A percentile compares a stretch with the other conserved stretches of the same genome.
Evolutionary conservation across 768 basidiomycete species (phyloP).

Genomic region (Mrakia frigida): DNA sequence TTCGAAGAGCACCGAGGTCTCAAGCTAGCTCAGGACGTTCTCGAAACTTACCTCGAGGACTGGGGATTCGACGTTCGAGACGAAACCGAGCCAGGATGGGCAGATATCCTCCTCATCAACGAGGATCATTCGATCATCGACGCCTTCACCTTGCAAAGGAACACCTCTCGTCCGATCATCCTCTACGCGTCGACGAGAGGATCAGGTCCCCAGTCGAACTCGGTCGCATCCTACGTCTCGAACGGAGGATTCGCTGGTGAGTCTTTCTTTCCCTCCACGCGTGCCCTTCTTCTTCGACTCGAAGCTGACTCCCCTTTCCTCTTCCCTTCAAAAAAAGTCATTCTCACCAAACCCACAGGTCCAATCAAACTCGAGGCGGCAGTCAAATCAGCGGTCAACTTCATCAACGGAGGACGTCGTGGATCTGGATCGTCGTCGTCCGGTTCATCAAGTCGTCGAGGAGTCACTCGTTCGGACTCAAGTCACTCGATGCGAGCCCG

Average conservation of each 20-base stretch:
- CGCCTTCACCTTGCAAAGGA: slow-evolving; percentile 55
- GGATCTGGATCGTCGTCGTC: slow-evolving; percentile 1
- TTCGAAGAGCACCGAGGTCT: slow-evolving; percentile 60
- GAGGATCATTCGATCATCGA: slow-evolving; percentile 21
- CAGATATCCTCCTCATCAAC: slow-evolving; percentile 24
- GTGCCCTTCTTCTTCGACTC: too few relatives aligned
- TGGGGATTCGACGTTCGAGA: slow-evolving; percentile 57
- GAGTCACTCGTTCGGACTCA: slow-evolving; percentile 12
- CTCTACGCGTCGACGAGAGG: slow-evolving; percentile 68
- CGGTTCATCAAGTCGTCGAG: not conserved
- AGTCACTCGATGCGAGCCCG: too few relatives aligned
- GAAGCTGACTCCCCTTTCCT: too few relatives aligned
- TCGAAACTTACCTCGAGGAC: slow-evolving; percentile 60
- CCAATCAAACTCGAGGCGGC: slow-evolving; percentile 65
- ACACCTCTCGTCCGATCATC: slow-evolving; percentile 63
- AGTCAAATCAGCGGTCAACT: slow-evolving; percentile 5
- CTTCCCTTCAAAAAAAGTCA: too few relatives aligned
- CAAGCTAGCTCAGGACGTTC: slow-evolving; percentile 59
- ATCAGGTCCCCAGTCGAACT: slow-evolving; percentile 51
- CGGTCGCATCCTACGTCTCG: slow-evolving; percentile 59
- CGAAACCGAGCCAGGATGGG: slow-evolving; percentile 15
- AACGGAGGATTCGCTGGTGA: slow-evolving; percentile 83
- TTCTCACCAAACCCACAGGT: slow-evolving; percentile 83
- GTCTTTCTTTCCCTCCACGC: too few relatives aligned
- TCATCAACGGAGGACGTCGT: not conserved